Evolutionary conservation across 768 basidiomycete species (phyloP), one percentile per base, ranked within the genome.

Genomic region (Suillus ampliporus): DNA sequence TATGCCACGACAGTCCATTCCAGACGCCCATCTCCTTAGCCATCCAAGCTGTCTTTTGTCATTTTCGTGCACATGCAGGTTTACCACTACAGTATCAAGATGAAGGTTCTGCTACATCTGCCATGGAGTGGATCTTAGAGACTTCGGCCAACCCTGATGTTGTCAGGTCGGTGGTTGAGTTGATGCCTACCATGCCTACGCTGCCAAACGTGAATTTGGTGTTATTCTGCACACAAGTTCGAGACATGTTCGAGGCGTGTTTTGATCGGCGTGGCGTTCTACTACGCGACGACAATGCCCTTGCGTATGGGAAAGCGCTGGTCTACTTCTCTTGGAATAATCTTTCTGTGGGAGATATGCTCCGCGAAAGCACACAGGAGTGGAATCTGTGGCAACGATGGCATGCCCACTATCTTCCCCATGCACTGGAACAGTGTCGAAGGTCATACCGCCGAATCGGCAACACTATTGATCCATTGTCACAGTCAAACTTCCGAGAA

Each of bases 81-180:
- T 21, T 11, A 19, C 43, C n/a, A n/a, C n/a, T n/a, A n/a, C n/a
- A n/a, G 2, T n/a, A 11, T 11, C 43, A 44, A 44, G 19, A 44
- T 44, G n/a, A 44, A 44, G 43, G n/a, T n/a, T 44, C n/a, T 44
- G 19, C n/a, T 5, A n/a, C 3, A 44, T 44, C 43, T 3, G 43
- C 43, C 10, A n/a, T 44, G 43, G n/a, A 4, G n/a, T 44, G 66
- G 66, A 41, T 65, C 17, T 58, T 67, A 15, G 60, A 65, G 28
- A 65, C 51, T 28, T 67, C 65, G 11, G 62, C 41, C 28, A 54
- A 65, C 53, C 60, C 54, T 15, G 61, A 66, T 31, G 51, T 66
- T 58, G 21, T 48, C n/a, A 19, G 44, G 37, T 50, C 60, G 6
- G 64, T 57, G 11, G 51, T 57, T 10, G 23, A 41, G 14, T 28